Evolutionary conservation across 2,329 filamentous ascomycete genomes (phyloP), one percentile per base, ranked within the genome.

Genomic region (Colletotrichum sp.): DNA sequence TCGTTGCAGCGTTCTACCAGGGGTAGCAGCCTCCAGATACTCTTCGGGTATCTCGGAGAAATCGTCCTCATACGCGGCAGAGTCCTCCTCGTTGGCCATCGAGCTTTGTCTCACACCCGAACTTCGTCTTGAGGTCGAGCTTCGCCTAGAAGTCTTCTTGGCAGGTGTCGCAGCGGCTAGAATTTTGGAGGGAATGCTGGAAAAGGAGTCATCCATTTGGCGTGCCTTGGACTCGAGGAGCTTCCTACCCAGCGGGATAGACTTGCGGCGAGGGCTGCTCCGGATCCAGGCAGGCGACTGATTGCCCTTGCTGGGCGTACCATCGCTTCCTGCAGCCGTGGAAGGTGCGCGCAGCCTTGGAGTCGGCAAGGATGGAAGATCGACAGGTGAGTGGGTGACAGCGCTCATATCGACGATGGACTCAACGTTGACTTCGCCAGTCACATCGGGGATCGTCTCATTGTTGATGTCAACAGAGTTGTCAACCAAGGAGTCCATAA

Each of bases 21-120:
- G 89, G 2, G 86, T 89, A 6, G 88, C 90, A 32, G 88, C 88
- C 16, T 84, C 85, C 6, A 91, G 85, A 4, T 91, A 83, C 6
- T 82, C 85, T 18, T 89, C 86, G 1, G 90, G 89, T 18, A 91
- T 89, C 67, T 90, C 89, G 0, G 90, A 91, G 77, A 91, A 92
- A 0, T 89, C 90, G 76, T 91, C 90, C 2, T 91, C 88, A 60
- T 90, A 89, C 32, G 81, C 66, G 52, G 81, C 82, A 4, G 82
- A 80, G 26, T 85, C 82, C 3, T 84, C 81, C 3, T 82, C 78
- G 4, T 79, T 80, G 1, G 77, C 75, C 70, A 70, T 58, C 13
- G 66, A 68, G 43, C 32, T 67, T 15, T 68, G 62, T 38, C 58
- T 34, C 18, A 28, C 30, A 30, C 28, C 52, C 13, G 66, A 71